Conservation (phyloP, 2,329 filamentous ascomycete genomes). For the Alternaria brassicicola region DNA sequence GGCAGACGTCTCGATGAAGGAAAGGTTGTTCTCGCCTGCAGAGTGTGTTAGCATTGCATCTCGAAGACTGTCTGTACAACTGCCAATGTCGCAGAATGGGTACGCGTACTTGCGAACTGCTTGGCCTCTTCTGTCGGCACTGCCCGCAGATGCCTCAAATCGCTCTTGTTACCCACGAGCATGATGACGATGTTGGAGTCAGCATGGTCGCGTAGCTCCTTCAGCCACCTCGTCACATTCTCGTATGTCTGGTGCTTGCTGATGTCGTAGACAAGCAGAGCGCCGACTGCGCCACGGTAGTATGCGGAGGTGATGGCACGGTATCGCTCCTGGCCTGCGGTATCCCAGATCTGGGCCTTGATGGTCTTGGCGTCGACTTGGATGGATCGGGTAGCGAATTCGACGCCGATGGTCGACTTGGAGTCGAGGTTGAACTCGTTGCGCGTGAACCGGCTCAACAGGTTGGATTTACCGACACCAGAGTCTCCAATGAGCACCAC, state of each 20-base stretch:
- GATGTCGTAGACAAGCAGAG: slow-evolving; percentile 98
- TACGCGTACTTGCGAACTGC: slow-evolving; percentile 83
- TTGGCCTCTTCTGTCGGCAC: slow-evolving; percentile 98
- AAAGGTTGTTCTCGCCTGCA: slow-evolving; percentile 93
- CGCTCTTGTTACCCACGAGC: slow-evolving; percentile 99
- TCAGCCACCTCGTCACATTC: slow-evolving; percentile 98
- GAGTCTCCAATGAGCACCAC: slow-evolving; percentile 99
- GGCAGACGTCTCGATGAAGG: slow-evolving; percentile 98
- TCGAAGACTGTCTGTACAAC: background rate
- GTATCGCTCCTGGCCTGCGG: slow-evolving; percentile 97
- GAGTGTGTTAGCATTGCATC: background rate
- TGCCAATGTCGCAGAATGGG: slow-evolving; percentile 18
- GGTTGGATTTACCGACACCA: slow-evolving; percentile 99
- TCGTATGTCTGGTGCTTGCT: slow-evolving; percentile 99
- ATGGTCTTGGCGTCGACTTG: slow-evolving; percentile 99
- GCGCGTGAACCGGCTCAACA: slow-evolving; percentile 98
- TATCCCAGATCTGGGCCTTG: slow-evolving; percentile 99
- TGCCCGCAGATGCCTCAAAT: slow-evolving; percentile 97
- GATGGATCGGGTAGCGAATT: slow-evolving; percentile 98
- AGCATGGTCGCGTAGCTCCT: slow-evolving; percentile 96
- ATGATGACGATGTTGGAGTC: slow-evolving; percentile 99
- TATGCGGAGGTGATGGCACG: slow-evolving; percentile 99
- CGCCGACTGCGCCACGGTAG: slow-evolving; percentile 96
- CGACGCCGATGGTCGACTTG: slow-evolving; percentile 99
- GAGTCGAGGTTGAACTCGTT: slow-evolving; percentile 99